Evolutionary conservation across 768 basidiomycete genomes (phyloP).

Genomic region (Phanerochaete carnosa): DNA sequence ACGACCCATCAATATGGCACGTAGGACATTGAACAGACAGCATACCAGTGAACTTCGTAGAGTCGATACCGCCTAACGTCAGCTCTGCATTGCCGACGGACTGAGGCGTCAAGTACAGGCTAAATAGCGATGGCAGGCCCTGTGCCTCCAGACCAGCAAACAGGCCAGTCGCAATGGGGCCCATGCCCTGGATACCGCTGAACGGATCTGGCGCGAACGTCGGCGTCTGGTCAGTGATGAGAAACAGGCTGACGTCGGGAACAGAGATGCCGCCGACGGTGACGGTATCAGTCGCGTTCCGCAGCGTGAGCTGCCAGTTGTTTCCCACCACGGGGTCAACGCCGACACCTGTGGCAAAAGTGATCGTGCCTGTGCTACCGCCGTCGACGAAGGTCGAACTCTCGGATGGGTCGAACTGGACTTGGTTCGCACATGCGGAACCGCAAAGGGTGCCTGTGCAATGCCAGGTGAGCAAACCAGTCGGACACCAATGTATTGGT

Average conservation of each 20-base stretch:
- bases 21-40: not conserved
- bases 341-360: slow-evolving; percentile 51
- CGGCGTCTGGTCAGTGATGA: slow-evolving; percentile 52
- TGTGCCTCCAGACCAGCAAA: slow-evolving; percentile 44
- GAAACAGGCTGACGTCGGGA: slow-evolving; percentile 37
- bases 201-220: slow-evolving; percentile 53
- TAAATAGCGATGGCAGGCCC: slow-evolving; percentile 51
- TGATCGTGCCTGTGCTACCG: slow-evolving; percentile 38
- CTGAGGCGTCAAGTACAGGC: slow-evolving; percentile 45
- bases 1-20: not conserved
- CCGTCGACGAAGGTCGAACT: slow-evolving; percentile 51
- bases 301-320: slow-evolving; percentile 44
- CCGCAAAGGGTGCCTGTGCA: slow-evolving; percentile 43
- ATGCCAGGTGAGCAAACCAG: not conserved
- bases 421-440: slow-evolving; percentile 38
- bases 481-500: not conserved
- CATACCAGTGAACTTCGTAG: slow-evolving; percentile 46
- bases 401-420: slow-evolving; percentile 43
- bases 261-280: slow-evolving; percentile 43
- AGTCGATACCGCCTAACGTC: slow-evolving; percentile 51
- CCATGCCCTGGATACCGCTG: slow-evolving; percentile 56
- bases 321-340: slow-evolving; percentile 49
- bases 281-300: slow-evolving; percentile 46
- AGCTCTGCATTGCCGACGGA: slow-evolving; percentile 44
- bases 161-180: slow-evolving; percentile 46